These are phyloP conservation scores for Vinca minor DNA, from an alignment of 257 asterid species.

Conservation along the genomic window DNA sequence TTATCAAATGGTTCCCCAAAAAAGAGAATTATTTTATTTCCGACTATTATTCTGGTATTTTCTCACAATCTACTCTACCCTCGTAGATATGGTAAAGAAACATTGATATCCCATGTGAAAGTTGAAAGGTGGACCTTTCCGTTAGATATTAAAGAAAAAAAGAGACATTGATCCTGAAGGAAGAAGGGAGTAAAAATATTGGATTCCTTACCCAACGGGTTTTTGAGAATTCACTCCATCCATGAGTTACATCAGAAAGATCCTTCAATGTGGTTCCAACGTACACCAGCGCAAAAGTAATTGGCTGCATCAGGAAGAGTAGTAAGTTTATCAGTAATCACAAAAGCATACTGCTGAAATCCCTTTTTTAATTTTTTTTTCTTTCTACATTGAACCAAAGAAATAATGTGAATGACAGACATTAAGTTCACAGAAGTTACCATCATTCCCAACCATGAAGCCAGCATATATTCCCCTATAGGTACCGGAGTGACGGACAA, in stretches of 20 bases:
- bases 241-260: slow-evolving; percentile 95
- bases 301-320: slow-evolving; percentile 55
- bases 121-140: too few species aligned
- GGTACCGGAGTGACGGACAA: slow-evolving; percentile 93
- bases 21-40: background rate
- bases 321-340: slow-evolving; percentile 6
- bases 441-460: slow-evolving; percentile 99
- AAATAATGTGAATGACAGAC: background rate
- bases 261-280: slow-evolving; percentile 96
- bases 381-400: background rate
- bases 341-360: background rate
- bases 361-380: too few species aligned
- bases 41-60: background rate
- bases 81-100: background rate
- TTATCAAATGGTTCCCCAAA: slow-evolving; percentile 17
- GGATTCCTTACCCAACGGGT: slow-evolving; percentile 70
- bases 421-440: slow-evolving; percentile 26
- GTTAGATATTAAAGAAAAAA: too few species aligned
- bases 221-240: slow-evolving; percentile 80
- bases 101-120: background rate
- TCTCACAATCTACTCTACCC: background rate
- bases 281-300: slow-evolving; percentile 87
- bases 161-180: too few species aligned
- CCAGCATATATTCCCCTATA: slow-evolving; percentile 69
- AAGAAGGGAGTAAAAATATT: background rate